Conservation (phyloP, 306 rosid genomes). For the Rosa lucieae region DNA sequence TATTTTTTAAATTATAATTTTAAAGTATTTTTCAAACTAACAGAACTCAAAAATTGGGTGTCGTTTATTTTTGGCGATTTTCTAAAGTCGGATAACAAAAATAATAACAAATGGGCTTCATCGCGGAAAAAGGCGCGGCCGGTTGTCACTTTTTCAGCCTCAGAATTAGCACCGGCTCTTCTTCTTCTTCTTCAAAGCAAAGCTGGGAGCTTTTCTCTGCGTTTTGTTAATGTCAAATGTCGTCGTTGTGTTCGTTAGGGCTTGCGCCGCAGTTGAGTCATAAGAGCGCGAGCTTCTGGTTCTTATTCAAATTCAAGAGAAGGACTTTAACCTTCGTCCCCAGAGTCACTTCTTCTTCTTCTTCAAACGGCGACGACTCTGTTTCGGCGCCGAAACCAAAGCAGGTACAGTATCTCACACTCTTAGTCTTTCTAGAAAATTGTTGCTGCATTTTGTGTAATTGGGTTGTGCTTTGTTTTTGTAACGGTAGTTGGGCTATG, state of each 20-base stretch:
- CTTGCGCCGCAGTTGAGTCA: constrained; percentile 34
- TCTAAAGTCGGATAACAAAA: too few relatives aligned
- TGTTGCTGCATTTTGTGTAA: not conserved
- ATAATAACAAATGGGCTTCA: not conserved
- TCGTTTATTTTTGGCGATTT: too few relatives aligned
- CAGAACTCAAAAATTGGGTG: too few relatives aligned
- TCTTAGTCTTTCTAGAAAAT: not conserved
- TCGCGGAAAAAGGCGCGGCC: not conserved
- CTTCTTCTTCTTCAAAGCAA: not conserved
- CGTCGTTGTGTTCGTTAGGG: constrained; percentile 37
- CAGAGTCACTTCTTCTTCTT: constrained; percentile 43
- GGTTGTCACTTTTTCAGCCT: constrained; percentile 16
- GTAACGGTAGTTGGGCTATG: constrained; percentile 59
- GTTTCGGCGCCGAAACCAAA: constrained; percentile 44
- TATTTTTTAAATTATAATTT: too few relatives aligned
- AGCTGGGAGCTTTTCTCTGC: not conserved
- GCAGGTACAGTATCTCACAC: constrained; percentile 28
- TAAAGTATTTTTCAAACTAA: too few relatives aligned
- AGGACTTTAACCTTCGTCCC: constrained; percentile 27
- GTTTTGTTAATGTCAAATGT: constrained; percentile 27
- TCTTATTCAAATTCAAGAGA: constrained; percentile 36
- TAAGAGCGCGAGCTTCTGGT: constrained; percentile 30
- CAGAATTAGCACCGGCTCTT: not conserved
- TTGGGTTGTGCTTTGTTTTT: constrained; percentile 9
- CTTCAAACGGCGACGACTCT: constrained; percentile 48